Conservation (phyloP, 2,329 filamentous ascomycete species). For the Plenodomus tracheiphilus region DNA sequence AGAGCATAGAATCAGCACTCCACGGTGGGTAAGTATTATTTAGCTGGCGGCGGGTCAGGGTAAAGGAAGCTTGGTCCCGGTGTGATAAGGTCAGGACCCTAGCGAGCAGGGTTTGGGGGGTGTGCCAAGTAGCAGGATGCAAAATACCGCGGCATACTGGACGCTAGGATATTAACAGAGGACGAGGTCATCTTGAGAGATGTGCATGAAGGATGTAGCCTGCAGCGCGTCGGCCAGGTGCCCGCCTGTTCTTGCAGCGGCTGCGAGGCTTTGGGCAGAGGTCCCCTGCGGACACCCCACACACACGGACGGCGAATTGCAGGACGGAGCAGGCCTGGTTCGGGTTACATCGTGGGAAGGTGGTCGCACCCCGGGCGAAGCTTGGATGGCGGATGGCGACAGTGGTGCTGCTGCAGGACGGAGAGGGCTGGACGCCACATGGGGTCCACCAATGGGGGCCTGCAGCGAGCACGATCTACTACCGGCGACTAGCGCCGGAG, state of each 20-base stretch:
- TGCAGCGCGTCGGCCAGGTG: conserved; percentile 37
- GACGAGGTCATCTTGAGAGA: conserved; percentile 35
- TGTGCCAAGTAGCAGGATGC: conserved; percentile 39
- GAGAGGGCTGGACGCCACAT: conserved; percentile 40
- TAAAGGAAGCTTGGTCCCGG: conserved; percentile 39
- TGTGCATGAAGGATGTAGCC: conserved; percentile 34
- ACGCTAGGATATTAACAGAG: conserved; percentile 37
- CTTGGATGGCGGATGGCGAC: conserved; percentile 32
- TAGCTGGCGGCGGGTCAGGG: conserved; percentile 33
- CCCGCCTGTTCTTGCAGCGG: conserved; percentile 40
- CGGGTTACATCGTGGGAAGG: conserved; percentile 43
- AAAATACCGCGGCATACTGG: conserved; percentile 39
- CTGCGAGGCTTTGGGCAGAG: conserved; percentile 40
- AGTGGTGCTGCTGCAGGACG: conserved; percentile 38
- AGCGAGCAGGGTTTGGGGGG: conserved; percentile 27
- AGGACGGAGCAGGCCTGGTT: conserved; percentile 31
- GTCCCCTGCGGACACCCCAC: conserved; percentile 39
- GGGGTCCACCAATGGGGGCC: conserved; percentile 30
- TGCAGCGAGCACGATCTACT: conserved; percentile 30
- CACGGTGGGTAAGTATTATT: conserved; percentile 46
- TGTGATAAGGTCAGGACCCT: conserved; percentile 44
- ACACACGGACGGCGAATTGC: conserved; percentile 41
- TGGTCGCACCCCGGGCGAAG: conserved; percentile 26
- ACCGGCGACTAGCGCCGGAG: conserved; percentile 42
- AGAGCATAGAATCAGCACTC: conserved; percentile 42